phyloP scores from a whole-genome alignment of 1,139 yeast species.

The Scheffersomyces stambukii region DNA sequence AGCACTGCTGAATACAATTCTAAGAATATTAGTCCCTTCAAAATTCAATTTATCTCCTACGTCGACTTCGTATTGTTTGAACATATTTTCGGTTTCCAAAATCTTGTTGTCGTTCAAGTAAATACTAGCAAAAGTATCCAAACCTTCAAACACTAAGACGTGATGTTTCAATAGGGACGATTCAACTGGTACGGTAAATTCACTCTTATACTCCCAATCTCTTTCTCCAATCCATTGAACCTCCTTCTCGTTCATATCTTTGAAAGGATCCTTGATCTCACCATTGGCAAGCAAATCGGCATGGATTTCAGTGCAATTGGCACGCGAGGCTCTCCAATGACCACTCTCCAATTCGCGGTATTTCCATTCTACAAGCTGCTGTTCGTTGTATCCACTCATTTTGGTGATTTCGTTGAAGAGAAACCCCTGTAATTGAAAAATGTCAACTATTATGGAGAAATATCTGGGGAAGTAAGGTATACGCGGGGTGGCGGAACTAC shows the following conservation, averaged over 20 bases:
- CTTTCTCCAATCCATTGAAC: conserved; percentile 47
- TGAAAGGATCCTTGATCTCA: conserved; percentile 41
- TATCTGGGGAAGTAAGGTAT: no score
- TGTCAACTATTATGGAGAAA: no score
- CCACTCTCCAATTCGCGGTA: no score
- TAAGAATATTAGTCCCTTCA: conserved; percentile 14
- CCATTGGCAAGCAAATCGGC: conserved; percentile 32
- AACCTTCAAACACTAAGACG: conserved; percentile 36
- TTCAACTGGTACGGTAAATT: conserved; percentile 13
- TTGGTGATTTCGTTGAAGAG: no score
- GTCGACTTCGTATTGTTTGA: conserved; percentile 19
- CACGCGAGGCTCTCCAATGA: no score
- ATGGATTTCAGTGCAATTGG: conserved; percentile 33
- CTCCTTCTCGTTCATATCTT: conserved; percentile 32
- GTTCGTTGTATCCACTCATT: no score
- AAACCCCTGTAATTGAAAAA: no score
- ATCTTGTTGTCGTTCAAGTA: conserved; percentile 28
- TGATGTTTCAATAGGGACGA: conserved; percentile 9
- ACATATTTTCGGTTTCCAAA: conserved; percentile 35
- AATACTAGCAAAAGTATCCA: conserved; percentile 42
- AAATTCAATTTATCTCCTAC: conserved; percentile 8
- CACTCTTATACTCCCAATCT: conserved; percentile 36
- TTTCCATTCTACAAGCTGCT: no score
- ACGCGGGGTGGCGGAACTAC: no score
- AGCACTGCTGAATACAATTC: conserved; percentile 21